These are phyloP conservation scores for Botrytis fabae DNA, from an alignment of 2,329 filamentous ascomycete genomes.

Conservation along the genomic window DNA sequence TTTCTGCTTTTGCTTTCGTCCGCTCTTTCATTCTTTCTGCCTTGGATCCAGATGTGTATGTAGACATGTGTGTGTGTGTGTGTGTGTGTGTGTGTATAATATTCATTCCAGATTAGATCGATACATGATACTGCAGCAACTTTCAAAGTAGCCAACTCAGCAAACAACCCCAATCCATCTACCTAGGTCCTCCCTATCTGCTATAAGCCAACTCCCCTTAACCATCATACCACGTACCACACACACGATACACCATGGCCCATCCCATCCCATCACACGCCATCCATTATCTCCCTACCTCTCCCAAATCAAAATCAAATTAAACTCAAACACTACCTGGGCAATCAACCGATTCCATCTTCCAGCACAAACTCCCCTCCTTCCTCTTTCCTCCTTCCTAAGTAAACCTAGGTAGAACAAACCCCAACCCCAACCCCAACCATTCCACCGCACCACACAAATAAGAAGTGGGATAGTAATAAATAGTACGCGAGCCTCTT, in stretches of 20 bases:
- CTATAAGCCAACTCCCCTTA: background rate
- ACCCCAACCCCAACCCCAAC: background rate
- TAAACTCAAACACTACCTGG: no score
- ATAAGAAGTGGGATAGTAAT: background rate
- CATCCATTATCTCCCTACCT: background rate
- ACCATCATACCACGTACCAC: background rate
- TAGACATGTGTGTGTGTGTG: no score
- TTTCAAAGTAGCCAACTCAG: fast-evolving
- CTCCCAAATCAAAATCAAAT: background rate
- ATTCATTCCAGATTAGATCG: background rate
- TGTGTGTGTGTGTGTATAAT: background rate
- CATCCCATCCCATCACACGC: background rate
- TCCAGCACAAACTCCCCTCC: no score
- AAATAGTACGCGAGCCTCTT: background rate
- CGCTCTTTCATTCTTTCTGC: no score
- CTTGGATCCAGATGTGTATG: background rate
- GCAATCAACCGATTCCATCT: no score
- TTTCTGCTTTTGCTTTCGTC: background rate
- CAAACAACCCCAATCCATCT: no score
- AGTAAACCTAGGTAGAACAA: background rate
- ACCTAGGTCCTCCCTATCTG: no score
- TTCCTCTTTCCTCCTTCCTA: background rate
- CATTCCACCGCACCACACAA: background rate
- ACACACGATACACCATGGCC: background rate
- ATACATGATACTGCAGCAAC: background rate